phyloP scores from a whole-genome alignment of 192 early-diverging fungal species.

The Polychytrium aggregatum region DNA sequence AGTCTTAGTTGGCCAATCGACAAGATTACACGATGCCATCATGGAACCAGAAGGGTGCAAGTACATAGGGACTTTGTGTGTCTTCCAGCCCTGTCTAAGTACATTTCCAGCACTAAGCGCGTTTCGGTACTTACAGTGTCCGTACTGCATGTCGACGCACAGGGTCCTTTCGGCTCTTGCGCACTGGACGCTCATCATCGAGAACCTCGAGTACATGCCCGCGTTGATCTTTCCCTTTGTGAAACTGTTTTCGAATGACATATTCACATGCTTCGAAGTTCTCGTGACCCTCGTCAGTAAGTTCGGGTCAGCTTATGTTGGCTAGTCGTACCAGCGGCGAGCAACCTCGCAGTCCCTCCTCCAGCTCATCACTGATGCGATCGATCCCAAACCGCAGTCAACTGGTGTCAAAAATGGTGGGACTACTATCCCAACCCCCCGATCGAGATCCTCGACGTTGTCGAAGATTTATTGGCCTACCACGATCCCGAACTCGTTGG shows the following conservation, averaged over 20 bases:
- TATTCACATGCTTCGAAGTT: conserved; percentile 41
- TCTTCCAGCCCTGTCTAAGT: no score
- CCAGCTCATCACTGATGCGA: no score
- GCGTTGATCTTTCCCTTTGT: conserved; percentile 47
- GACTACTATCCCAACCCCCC: conserved; percentile 56
- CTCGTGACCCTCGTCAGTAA: conserved; percentile 42
- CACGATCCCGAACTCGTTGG: conserved; percentile 36
- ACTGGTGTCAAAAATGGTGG: conserved; percentile 63
- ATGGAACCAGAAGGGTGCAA: no score
- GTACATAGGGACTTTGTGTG: no score
- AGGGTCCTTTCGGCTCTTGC: conserved; percentile 41
- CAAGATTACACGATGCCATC: no score
- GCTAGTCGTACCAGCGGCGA: no score
- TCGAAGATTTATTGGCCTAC: conserved; percentile 34
- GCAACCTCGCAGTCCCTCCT: background rate
- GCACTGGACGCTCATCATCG: conserved; percentile 51
- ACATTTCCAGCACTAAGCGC: background rate
- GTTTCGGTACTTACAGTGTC: background rate
- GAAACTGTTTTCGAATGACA: conserved; percentile 37
- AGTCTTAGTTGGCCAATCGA: no score
- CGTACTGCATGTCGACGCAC: background rate
- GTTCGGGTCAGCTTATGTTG: no score
- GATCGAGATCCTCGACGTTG: conserved; percentile 36
- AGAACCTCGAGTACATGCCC: conserved; percentile 47
- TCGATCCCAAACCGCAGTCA: conserved; percentile 18